Base-by-base conservation (phyloP, 805 yeast species). In the Starmerella floris region DNA sequence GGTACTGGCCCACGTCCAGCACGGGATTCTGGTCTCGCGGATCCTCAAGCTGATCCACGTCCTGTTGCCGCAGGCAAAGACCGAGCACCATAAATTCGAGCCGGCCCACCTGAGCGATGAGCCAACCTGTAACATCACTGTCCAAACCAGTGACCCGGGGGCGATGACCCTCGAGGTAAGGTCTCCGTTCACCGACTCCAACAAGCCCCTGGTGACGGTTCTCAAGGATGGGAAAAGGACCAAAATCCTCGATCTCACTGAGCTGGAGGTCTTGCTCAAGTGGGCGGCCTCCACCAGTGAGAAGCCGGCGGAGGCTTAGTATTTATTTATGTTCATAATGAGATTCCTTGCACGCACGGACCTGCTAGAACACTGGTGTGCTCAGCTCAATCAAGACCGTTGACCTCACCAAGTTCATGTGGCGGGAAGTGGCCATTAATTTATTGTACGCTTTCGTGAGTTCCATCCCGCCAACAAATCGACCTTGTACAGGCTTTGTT, bases 241-340 rank as follows among this genome's bases (percentile, higher is more conserved):
- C 2, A 49, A 48, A 1, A 51, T 62, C 35, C 56, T 56, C 43
- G 63, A 60, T 37, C 48, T 60, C 26, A 48, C 52, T 8, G 65
- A 61, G 48, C 51, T 62, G 10, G 65, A 62, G 44, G 53, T 54
- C 15, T 62, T 65, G 65, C 46, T 61, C 27, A 50, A 51, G 31
- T 60, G 63, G 62, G 45, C 36, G 11, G 37, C 46, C 23, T 25
- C 21, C 33, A 27, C 13, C 40, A 31, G 28, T 30, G 41, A n/a
- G 27, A 33, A 10, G 11, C 11, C 27, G 27, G 8, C 22, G 21
- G 23, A 16, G 15, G 10, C 11, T 17, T 19, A 17, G 10, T 17
- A 21, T 5, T 21, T 5, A 21, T 9, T n/a, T n/a, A n/a, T n/a
- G n/a, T n/a, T n/a, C n/a, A n/a, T n/a, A n/a, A n/a, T n/a, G n/a